Conservation (phyloP, 208 protist genomes). For the Wallacemonas rigidus region DNA sequence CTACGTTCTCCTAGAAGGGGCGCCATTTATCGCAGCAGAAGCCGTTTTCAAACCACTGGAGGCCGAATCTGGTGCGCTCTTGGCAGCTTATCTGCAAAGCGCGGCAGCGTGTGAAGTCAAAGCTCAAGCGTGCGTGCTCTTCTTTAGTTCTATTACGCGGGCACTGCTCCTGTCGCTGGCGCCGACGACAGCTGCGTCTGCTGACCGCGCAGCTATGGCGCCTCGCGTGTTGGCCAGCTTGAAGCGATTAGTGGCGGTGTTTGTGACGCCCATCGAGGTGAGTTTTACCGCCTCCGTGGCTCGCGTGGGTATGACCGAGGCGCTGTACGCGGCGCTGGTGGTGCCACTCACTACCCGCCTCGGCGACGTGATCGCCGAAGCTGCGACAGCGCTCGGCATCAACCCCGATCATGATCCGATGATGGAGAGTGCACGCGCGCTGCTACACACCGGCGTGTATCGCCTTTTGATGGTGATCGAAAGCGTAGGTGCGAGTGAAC, state of each 20-base stretch:
- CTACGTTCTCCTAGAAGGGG: not conserved
- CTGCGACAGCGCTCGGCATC: not conserved
- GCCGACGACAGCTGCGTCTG: not conserved
- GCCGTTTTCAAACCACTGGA: not conserved
- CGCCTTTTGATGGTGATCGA: conserved; percentile 76
- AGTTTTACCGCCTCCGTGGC: conserved; percentile 37
- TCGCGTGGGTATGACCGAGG: conserved; percentile 47
- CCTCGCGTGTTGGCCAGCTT: conserved; percentile 24
- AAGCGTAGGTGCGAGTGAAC: conserved; percentile 51
- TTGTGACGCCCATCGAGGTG: conserved; percentile 32
- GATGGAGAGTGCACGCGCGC: not conserved
- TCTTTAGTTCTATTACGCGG: not conserved
- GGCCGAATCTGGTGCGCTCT: not conserved
- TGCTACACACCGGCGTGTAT: conserved; percentile 66
- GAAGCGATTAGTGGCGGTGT: conserved; percentile 18
- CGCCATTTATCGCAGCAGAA: conserved; percentile 1
- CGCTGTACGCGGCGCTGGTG: conserved; percentile 40
- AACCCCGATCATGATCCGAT: not conserved
- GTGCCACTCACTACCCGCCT: conserved; percentile 27
- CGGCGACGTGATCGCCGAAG: conserved; percentile 9
- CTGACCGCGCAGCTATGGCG: not conserved
- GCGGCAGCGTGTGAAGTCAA: not conserved
- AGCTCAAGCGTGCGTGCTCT: conserved; percentile 7
- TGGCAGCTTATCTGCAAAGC: conserved; percentile 2
- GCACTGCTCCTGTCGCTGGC: not conserved